phyloP scores from a whole-genome alignment of 441 rosid species.

The Syzygium malaccense region DNA sequence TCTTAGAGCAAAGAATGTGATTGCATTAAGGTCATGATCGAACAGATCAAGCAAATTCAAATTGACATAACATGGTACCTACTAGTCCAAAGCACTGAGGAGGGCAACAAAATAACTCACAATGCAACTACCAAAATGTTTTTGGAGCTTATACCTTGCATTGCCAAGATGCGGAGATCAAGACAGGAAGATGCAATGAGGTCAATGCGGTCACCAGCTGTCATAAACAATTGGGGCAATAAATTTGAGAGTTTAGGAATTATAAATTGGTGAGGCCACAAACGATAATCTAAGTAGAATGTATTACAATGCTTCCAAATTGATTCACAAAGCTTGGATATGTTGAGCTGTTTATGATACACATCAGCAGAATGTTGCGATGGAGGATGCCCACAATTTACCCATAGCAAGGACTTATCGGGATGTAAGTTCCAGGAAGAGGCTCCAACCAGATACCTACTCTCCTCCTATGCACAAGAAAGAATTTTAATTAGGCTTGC shows the following conservation, averaged over 20 bases:
- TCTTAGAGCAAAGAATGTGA: not conserved
- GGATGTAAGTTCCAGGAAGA: conserved; percentile 33
- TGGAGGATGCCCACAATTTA: conserved; percentile 90
- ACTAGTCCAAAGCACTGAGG: not conserved
- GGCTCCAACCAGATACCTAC: conserved; percentile 40
- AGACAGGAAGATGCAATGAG: conserved; percentile 41
- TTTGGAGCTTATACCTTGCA: conserved; percentile 51
- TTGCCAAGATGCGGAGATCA: conserved; percentile 66
- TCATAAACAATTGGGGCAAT: not conserved
- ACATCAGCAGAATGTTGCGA: conserved; percentile 53
- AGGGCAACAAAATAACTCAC: not conserved
- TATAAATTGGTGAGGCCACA: not conserved
- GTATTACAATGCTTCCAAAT: conserved; percentile 61
- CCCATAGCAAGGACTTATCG: conserved; percentile 80
- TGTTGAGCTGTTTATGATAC: conserved; percentile 44
- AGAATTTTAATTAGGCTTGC: not conserved
- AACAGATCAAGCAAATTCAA: not conserved
- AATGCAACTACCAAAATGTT: not conserved
- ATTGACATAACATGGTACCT: not conserved
- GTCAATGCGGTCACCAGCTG: conserved; percentile 38
- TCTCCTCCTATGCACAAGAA: conserved; percentile 37
- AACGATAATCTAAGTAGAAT: not conserved
- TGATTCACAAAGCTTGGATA: conserved; percentile 50
- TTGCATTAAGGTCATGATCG: not conserved
- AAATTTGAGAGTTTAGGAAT: not conserved